These are phyloP conservation scores for Achlya hypogyna DNA, from an alignment of 352 stramenopile species.

Conservation along the genomic window DNA sequence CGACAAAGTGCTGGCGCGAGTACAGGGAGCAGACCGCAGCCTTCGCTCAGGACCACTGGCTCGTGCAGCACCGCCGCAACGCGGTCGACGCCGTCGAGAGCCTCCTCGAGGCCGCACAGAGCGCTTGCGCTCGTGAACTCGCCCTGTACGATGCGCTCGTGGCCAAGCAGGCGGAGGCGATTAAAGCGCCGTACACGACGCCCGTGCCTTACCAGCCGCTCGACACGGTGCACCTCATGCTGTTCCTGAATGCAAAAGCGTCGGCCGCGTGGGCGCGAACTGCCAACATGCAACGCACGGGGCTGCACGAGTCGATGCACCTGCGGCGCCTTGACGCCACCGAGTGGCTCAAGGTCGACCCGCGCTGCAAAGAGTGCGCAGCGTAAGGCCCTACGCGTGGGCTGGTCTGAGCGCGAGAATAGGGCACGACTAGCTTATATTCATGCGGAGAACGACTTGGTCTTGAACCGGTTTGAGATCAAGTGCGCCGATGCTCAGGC, in stretches of 20 bases:
- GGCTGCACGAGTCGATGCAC: conserved; percentile 13
- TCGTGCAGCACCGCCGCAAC: conserved; percentile 41
- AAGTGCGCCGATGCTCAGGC: conserved; percentile 1
- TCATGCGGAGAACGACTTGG: conserved; percentile 7
- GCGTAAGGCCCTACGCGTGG: neutral
- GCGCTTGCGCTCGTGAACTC: neutral
- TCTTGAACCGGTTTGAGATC: conserved; percentile 12
- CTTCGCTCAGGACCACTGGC: conserved; percentile 15
- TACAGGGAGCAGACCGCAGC: neutral
- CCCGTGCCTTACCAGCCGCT: neutral
- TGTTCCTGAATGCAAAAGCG: conserved; percentile 7
- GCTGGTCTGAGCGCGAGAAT: neutral
- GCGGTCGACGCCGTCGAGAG: conserved; percentile 56
- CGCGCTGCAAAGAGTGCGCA: neutral
- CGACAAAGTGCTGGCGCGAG: neutral
- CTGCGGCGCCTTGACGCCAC: conserved; percentile 1
- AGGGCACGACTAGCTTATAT: conserved; percentile 11
- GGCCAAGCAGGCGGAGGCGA: neutral
- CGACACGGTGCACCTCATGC: conserved; percentile 15
- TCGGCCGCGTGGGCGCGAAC: neutral
- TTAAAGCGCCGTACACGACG: neutral
- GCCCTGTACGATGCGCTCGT: neutral
- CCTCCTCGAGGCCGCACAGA: conserved; percentile 46
- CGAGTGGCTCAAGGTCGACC: conserved; percentile 18
- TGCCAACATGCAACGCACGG: conserved; percentile 6